A percentile compares a stretch with the other conserved stretches of the same genome.
These are phyloP conservation scores for Pestalotiopsis fici DNA, from an alignment of 2,329 filamentous ascomycete species.

Conservation along the genomic window DNA sequence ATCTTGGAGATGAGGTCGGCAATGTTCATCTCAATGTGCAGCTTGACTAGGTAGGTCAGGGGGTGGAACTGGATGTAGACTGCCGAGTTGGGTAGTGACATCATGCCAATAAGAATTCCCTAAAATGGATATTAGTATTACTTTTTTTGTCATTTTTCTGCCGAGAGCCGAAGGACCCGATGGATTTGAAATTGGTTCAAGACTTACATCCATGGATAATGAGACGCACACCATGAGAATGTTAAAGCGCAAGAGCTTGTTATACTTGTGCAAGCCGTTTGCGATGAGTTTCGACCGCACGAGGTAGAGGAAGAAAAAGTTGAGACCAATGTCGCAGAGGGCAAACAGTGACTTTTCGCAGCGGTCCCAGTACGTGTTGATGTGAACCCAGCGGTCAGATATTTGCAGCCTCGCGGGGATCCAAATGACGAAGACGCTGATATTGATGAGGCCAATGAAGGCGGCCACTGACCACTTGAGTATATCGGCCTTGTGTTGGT, in stretches of 20 bases:
- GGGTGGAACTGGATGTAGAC: constrained; percentile 53
- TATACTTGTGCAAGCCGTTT: constrained; percentile 47
- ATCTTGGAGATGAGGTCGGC: constrained; percentile 49
- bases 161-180: too few species aligned
- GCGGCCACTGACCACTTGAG: constrained; percentile 42
- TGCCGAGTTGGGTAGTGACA: constrained; percentile 45
- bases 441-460: constrained; percentile 45
- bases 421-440: constrained; percentile 52
- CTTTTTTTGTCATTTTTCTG: too few species aligned
- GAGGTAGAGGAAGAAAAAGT: constrained; percentile 46
- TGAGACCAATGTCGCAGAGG: constrained; percentile 43
- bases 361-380: constrained; percentile 52
- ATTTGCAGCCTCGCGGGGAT: constrained; percentile 48
- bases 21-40: constrained; percentile 57
- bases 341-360: constrained; percentile 48
- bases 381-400: constrained; percentile 33
- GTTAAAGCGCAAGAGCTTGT: constrained; percentile 45
- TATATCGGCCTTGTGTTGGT: constrained; percentile 30
- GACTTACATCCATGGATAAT: constrained; percentile 41
- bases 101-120: constrained; percentile 39
- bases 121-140: constrained; percentile 1
- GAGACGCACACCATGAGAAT: constrained; percentile 45
- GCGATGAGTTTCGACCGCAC: constrained; percentile 45
- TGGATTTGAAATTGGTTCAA: too few species aligned
- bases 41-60: constrained; percentile 52